These are phyloP conservation scores for Mycocentrospora acerina DNA, from an alignment of 2,329 filamentous ascomycete species.

Conservation along the genomic window DNA sequence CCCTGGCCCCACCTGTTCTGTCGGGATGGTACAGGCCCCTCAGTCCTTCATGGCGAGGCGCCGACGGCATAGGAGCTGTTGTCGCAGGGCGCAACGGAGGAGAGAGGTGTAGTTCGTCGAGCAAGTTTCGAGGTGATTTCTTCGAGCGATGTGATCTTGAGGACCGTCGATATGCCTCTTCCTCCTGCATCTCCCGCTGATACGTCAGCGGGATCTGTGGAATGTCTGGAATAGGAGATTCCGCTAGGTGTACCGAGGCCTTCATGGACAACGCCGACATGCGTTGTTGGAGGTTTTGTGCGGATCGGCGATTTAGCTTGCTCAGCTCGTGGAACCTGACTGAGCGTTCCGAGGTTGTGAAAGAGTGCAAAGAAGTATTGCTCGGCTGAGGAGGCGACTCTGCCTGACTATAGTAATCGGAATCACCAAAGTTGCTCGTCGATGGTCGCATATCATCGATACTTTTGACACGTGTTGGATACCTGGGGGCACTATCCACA, in stretches of 20 bases:
- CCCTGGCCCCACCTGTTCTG: conserved; percentile 6
- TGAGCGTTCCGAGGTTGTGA: conserved; percentile 28
- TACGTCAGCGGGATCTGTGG: conserved; percentile 20
- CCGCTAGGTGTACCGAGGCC: conserved; percentile 12
- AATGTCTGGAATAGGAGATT: conserved; percentile 16
- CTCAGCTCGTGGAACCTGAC: conserved; percentile 33
- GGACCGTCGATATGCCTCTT: conserved; percentile 7
- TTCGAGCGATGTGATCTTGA: conserved; percentile 7
- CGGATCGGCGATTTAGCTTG: conserved; percentile 24
- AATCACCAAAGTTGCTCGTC: conserved; percentile 36
- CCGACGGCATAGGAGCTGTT: conserved; percentile 14
- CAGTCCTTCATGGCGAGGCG: conserved; percentile 19
- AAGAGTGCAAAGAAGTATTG: conserved; percentile 18
- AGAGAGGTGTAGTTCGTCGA: conserved; percentile 13
- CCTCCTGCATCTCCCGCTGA: not conserved
- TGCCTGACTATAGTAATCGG: conserved; percentile 42
- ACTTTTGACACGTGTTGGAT: conserved; percentile 30
- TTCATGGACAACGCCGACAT: conserved; percentile 34
- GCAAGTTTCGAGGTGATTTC: conserved; percentile 9
- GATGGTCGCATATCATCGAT: conserved; percentile 40
- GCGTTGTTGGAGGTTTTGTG: conserved; percentile 32
- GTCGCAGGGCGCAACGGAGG: conserved; percentile 8
- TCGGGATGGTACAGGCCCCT: conserved; percentile 20
- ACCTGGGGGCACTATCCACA: conserved; percentile 15
- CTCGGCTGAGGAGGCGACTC: conserved; percentile 29